phyloP scores from a whole-genome alignment of 208 protist genomes.

The Trichomonas tenax region DNA sequence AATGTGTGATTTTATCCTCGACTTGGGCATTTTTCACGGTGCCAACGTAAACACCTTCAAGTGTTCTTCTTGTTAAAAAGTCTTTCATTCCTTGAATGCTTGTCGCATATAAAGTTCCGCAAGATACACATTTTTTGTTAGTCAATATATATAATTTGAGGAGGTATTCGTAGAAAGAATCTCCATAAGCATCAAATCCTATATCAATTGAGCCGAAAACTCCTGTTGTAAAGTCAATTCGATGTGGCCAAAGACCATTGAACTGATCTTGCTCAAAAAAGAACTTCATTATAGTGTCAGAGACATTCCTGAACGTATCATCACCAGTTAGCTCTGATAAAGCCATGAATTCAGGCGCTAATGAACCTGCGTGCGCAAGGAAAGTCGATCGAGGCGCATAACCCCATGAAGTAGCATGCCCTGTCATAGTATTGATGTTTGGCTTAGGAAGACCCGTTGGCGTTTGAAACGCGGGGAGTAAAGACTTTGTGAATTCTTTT shows the following conservation, averaged over 20 bases:
- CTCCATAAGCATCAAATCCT: constrained; percentile 46
- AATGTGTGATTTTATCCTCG: background rate
- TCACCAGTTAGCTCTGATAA: background rate
- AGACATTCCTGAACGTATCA: background rate
- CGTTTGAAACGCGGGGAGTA: constrained; percentile 41
- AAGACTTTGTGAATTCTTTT: constrained; percentile 24
- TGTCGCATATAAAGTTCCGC: background rate
- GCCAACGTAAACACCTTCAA: background rate
- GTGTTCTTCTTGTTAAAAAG: background rate
- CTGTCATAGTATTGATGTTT: constrained; percentile 25
- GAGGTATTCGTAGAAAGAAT: constrained; percentile 55
- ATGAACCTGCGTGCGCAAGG: constrained; percentile 49
- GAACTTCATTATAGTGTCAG: background rate
- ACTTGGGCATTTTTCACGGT: background rate
- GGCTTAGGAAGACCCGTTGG: constrained; percentile 32
- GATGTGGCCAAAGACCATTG: background rate
- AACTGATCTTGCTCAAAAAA: background rate
- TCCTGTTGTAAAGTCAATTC: background rate
- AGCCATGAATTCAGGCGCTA: constrained; percentile 54
- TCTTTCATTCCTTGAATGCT: background rate
- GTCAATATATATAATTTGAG: constrained; percentile 40
- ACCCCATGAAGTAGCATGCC: background rate
- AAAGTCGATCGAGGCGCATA: constrained; percentile 40
- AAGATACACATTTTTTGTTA: background rate
- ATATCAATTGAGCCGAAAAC: background rate